phyloP scores from a whole-genome alignment of 768 basidiomycete species.

The Leccinum disarticulatum region DNA sequence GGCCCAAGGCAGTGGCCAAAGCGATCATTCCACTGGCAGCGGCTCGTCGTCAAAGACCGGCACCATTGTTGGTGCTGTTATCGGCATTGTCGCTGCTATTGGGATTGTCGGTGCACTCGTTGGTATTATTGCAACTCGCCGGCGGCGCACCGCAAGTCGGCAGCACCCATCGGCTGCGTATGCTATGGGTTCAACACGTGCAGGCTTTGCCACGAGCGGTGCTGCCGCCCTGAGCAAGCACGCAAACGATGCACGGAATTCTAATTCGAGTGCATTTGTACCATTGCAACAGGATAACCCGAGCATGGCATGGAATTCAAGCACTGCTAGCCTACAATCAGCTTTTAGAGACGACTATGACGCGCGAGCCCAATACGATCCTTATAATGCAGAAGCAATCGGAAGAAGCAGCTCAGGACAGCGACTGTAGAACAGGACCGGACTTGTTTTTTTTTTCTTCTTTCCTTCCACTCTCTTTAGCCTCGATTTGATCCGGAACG shows the following conservation, averaged over 20 bases:
- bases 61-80: slow-evolving; percentile 28
- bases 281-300: slow-evolving; percentile 66
- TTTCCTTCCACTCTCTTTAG: not conserved
- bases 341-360: slow-evolving; percentile 37
- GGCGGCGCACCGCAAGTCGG: slow-evolving; percentile 44
- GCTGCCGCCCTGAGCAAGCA: slow-evolving; percentile 21
- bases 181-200: slow-evolving; percentile 37
- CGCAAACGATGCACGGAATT: slow-evolving; percentile 37
- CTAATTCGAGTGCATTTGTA: slow-evolving; percentile 69
- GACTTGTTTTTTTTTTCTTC: not conserved
- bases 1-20: slow-evolving; percentile 36
- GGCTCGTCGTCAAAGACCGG: slow-evolving; percentile 28
- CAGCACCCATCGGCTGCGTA: slow-evolving; percentile 36
- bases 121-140: slow-evolving; percentile 51
- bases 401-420: slow-evolving; percentile 28
- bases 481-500: not conserved
- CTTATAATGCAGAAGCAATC: slow-evolving; percentile 24
- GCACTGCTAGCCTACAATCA: slow-evolving; percentile 44
- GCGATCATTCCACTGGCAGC: slow-evolving; percentile 12
- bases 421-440: slow-evolving; percentile 22
- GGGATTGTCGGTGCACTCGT: slow-evolving; percentile 31
- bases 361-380: slow-evolving; percentile 24
- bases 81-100: slow-evolving; percentile 32
- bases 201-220: slow-evolving; percentile 29
- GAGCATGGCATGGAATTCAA: slow-evolving; percentile 59